These are phyloP conservation scores for Sporodiniella umbellata DNA, from an alignment of 371 early-diverging fungal species.

Conservation along the genomic window DNA sequence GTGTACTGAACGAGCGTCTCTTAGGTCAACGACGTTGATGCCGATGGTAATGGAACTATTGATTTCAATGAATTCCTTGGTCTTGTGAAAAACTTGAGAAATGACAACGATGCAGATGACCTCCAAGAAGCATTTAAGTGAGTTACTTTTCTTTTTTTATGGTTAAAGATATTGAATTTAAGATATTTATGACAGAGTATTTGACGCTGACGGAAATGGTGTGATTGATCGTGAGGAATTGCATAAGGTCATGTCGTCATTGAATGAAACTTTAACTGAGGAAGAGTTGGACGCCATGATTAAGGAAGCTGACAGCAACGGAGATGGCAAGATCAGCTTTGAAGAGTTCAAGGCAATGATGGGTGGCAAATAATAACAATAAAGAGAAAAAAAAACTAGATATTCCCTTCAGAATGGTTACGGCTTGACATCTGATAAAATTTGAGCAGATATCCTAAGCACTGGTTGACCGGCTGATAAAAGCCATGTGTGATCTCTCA, in stretches of 20 bases:
- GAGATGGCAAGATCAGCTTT: constrained; percentile 41
- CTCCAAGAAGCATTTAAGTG: constrained; percentile 45
- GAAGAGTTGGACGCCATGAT: constrained; percentile 70
- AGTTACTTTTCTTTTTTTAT: constrained; percentile 40
- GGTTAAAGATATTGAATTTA: background rate
- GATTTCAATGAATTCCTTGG: constrained; percentile 91
- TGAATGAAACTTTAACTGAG: constrained; percentile 56
- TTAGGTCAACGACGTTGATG: constrained; percentile 87
- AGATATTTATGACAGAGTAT: constrained; percentile 6
- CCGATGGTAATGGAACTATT: constrained; percentile 89
- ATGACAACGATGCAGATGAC: constrained; percentile 38
- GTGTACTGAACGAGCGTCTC: background rate
- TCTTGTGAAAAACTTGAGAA: constrained; percentile 69
- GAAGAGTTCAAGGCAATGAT: constrained; percentile 60
- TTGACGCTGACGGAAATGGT: constrained; percentile 87
- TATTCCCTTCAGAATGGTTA: background rate
- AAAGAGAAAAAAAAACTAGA: background rate
- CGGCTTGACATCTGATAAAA: no score
- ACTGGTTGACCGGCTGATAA: no score
- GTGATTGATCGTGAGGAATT: constrained; percentile 92
- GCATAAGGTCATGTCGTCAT: constrained; percentile 40
- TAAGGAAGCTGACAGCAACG: constrained; percentile 50
- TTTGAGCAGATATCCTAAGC: no score
- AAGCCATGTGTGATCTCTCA: no score
- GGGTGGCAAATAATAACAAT: constrained; percentile 34